Base-by-base conservation (phyloP, 208 protist genomes). In the Sergeia podlipaevii region DNA sequence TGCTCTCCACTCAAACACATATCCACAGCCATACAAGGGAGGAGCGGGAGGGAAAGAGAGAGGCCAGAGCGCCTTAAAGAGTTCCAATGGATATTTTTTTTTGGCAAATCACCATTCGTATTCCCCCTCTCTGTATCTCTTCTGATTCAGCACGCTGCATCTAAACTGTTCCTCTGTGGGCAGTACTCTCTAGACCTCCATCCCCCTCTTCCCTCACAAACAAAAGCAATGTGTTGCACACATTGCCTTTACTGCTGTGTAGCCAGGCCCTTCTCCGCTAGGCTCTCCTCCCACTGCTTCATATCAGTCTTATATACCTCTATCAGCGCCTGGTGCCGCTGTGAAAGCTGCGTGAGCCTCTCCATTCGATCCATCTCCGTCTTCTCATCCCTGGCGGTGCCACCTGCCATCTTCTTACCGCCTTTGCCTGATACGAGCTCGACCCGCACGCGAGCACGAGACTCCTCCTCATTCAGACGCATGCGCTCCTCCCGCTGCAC, bases 401-500 rank as follows among this genome's bases (percentile, higher is more conserved):
- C 72, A 23, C 66, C 67, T 10, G 72, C 65, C 56, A 85, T 81
- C 13, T 69, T 59, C 53, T 79, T 89, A 24, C 68, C 75, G 21
- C 65, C 51, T 10, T 57, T 60, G 15, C 75, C 74, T 10, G 48
- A 65, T 0, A 59, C 48, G 26, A 77, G 64, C 46, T 81, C 38
- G 13, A 90, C 38, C n/a, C 60, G 66, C 21, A 44, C 70, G 18
- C 67, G 66, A 4, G 83, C 83, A 13, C 73, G 77, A 1, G 41
- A 34, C 33, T 91, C 82, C n/a, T 88, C 79, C 11, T 87, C 80
- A 24, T 72, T 68, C 13, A 69, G 43, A 15, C 77, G 74, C 61
- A 76, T 6, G 24, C 82, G 70, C 61, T 93, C 78, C 51, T 96
- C 85, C 13, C 80, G 62, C 33, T 72, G 44, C 15, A 92, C 89